Percentiles rank a stretch among this genome's conserved stretches.
Conservation (phyloP, 1,284 basidiomycete genomes). For the Xerocomus subilludens region DNA sequence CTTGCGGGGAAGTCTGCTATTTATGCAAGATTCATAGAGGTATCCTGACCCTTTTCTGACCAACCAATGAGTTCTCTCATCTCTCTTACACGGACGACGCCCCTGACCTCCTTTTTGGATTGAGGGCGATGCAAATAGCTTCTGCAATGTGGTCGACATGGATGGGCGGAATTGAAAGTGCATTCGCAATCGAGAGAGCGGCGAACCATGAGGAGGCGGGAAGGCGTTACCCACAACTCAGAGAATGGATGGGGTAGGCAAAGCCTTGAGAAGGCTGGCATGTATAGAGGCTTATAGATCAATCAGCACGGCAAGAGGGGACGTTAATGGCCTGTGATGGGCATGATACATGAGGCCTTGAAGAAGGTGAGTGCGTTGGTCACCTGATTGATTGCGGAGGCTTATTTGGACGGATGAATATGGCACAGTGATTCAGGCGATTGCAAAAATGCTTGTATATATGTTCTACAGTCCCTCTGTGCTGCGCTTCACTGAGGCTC, state of each 20-base stretch:
- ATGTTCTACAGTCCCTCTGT: no score
- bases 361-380: conserved; percentile 22
- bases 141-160: conserved; percentile 97
- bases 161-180: conserved; percentile 85
- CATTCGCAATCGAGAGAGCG: conserved; percentile 73
- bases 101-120: conserved; percentile 63
- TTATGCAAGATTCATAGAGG: conserved; percentile 35
- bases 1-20: conserved; percentile 22
- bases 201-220: conserved; percentile 44
- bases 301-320: conserved; percentile 86
- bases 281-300: conserved; percentile 81
- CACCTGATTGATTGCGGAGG: conserved; percentile 39
- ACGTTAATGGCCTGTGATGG: conserved; percentile 88
- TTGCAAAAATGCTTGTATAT: conserved; percentile 66
- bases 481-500: no score
- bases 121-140: conserved; percentile 75
- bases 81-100: conserved; percentile 77
- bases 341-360: conserved; percentile 96
- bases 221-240: conserved; percentile 61
- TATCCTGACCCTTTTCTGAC: conserved; percentile 54
- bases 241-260: conserved; percentile 75
- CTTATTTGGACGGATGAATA: conserved; percentile 89
- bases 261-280: conserved; percentile 61
- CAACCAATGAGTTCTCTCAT: conserved; percentile 84
- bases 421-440: conserved; percentile 65